Conservation (phyloP, 1,139 yeast species). For the Meyerozyma guilliermondii region DNA sequence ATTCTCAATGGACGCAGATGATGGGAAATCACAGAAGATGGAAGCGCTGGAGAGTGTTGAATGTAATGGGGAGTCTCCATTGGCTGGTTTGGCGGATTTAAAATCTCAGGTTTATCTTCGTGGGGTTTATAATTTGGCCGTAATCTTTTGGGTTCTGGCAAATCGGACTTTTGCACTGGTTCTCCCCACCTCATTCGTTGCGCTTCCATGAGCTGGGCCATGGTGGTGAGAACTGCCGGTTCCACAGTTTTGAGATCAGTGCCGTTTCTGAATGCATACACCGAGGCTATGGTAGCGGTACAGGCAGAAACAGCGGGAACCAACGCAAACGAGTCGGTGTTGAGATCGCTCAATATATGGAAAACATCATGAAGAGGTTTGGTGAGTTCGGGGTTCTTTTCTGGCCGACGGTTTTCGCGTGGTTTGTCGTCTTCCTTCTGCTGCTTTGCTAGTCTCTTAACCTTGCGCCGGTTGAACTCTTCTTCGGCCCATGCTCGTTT, state of each 20-base stretch:
- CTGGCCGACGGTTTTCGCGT: neutral
- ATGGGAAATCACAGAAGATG: neutral
- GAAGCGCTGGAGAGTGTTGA: neutral
- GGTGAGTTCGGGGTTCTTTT: neutral
- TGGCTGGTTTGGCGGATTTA: neutral
- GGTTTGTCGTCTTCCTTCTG: constrained; percentile 1
- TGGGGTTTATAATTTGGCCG: neutral
- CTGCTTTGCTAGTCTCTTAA: constrained; percentile 46
- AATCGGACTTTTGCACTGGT: neutral
- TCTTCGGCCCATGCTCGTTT: constrained; percentile 69
- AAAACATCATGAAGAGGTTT: neutral
- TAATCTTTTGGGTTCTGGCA: neutral
- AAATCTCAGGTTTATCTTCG: neutral
- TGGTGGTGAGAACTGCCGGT: neutral
- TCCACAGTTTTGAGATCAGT: neutral
- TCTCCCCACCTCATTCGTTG: neutral
- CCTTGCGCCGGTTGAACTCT: constrained; percentile 64
- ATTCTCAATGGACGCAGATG: neutral
- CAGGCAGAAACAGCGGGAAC: neutral
- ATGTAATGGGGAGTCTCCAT: neutral
- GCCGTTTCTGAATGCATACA: neutral
- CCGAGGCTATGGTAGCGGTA: constrained; percentile 1
- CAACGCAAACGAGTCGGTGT: neutral
- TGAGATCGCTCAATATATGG: neutral
- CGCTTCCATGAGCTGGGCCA: neutral